Evolutionary conservation across 805 yeast genomes (phyloP).

Genomic region (Debaryomyces tyrocola): DNA sequence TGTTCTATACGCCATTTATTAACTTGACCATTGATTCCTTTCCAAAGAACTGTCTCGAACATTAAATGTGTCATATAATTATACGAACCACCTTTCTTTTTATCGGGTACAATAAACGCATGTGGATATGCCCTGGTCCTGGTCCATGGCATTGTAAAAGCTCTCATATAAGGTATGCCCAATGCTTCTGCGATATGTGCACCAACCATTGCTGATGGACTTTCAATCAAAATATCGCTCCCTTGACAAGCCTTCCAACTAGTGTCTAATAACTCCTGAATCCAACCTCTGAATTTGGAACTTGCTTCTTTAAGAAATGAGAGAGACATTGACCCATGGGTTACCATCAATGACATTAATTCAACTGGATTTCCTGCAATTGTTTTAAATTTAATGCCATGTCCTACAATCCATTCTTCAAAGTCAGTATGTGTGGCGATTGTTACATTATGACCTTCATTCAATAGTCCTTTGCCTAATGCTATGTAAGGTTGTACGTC

Average conservation of each 20-base stretch:
- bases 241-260: slow-evolving; percentile 88
- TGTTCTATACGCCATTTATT: slow-evolving; percentile 81
- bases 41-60: slow-evolving; percentile 93
- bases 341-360: slow-evolving; percentile 88
- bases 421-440: slow-evolving; percentile 89
- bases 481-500: slow-evolving; percentile 97
- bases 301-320: slow-evolving; percentile 83
- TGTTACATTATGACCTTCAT: slow-evolving; percentile 81
- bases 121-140: slow-evolving; percentile 94
- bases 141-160: slow-evolving; percentile 99
- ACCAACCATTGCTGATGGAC: slow-evolving; percentile 97
- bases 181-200: slow-evolving; percentile 93
- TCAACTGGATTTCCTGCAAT: slow-evolving; percentile 94
- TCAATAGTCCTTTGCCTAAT: slow-evolving; percentile 70
- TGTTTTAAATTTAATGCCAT: slow-evolving; percentile 66
- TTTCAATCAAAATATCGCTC: slow-evolving; percentile 82
- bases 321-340: slow-evolving; percentile 84
- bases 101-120: slow-evolving; percentile 93
- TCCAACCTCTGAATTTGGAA: slow-evolving; percentile 78
- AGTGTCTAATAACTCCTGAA: slow-evolving; percentile 63
- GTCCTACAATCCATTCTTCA: slow-evolving; percentile 64
- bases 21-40: slow-evolving; percentile 82
- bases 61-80: slow-evolving; percentile 90
- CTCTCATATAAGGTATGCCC: slow-evolving; percentile 86
- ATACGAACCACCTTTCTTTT: slow-evolving; percentile 88